These are phyloP conservation scores for Hylodesmum podocarpum DNA, from an alignment of 306 rosid species.

Conservation along the genomic window DNA sequence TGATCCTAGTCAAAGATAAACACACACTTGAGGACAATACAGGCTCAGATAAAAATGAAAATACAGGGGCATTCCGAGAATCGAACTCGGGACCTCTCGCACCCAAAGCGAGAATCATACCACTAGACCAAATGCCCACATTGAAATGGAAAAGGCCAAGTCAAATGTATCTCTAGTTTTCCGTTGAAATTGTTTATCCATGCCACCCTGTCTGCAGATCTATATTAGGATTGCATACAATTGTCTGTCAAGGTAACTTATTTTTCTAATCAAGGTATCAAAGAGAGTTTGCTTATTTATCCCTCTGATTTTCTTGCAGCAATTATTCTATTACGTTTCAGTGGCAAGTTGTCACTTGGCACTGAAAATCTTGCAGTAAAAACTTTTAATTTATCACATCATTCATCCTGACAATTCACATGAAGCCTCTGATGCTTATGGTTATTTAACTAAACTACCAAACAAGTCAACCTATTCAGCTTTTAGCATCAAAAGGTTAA, in stretches of 20 bases:
- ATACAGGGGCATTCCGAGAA: constrained; percentile 50
- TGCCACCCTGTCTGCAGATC: not conserved
- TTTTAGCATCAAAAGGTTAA: not conserved
- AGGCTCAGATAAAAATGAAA: not conserved
- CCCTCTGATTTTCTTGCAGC: not conserved
- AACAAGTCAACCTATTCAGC: not conserved
- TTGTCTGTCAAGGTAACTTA: not conserved
- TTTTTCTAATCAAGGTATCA: not conserved
- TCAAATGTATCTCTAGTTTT: not conserved
- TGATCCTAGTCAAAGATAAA: not conserved
- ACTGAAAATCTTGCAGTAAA: not conserved
- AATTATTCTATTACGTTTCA: not conserved
- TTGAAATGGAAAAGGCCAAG: not conserved
- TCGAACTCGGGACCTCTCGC: constrained; percentile 56
- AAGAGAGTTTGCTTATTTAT: not conserved
- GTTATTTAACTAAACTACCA: not conserved
- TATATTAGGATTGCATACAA: not conserved
- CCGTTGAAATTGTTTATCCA: not conserved
- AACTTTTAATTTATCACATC: not conserved
- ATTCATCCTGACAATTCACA: not conserved
- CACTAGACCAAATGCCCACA: constrained; percentile 62
- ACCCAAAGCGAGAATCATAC: constrained; percentile 63
- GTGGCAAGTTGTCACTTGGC: not conserved
- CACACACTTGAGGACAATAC: not conserved
- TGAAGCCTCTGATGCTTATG: not conserved